These are phyloP conservation scores for Chrysanthemum makinoi DNA, from an alignment of 129 eudicot species.

Conservation along the genomic window DNA sequence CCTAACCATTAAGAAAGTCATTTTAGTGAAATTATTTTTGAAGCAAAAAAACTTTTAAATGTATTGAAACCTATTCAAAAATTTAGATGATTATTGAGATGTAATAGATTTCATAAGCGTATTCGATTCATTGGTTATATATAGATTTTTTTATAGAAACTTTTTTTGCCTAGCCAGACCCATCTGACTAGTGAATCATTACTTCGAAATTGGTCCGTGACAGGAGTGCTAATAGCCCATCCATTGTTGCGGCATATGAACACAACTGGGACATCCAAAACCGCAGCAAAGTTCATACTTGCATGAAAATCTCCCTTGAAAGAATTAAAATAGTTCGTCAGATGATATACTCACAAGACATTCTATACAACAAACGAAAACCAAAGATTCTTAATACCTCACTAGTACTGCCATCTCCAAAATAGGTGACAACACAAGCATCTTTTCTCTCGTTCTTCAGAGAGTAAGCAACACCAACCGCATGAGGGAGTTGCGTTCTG, in stretches of 20 bases:
- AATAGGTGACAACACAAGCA: constrained; percentile 61
- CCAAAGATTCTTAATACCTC: constrained; percentile 36
- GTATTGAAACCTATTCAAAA: neutral
- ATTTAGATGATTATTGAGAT: neutral
- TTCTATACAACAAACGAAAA: neutral
- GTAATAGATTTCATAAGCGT: too few relatives aligned
- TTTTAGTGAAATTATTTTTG: neutral
- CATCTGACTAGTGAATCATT: neutral
- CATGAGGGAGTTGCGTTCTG: constrained; percentile 77
- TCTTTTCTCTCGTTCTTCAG: constrained; percentile 56
- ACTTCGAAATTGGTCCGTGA: constrained; percentile 66
- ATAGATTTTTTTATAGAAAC: too few relatives aligned
- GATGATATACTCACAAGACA: neutral
- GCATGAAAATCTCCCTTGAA: constrained; percentile 78
- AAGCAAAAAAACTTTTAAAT: neutral
- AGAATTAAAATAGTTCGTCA: neutral
- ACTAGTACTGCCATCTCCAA: constrained; percentile 71
- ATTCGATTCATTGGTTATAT: too few relatives aligned
- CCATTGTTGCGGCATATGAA: constrained; percentile 72
- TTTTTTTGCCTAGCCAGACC: too few relatives aligned
- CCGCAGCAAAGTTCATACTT: constrained; percentile 68
- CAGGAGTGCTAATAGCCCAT: constrained; percentile 76
- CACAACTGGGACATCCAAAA: constrained; percentile 59
- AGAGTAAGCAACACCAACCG: constrained; percentile 73
- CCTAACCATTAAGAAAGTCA: neutral